Base-by-base conservation (phyloP, 2,329 filamentous ascomycete genomes). In the Exophiala calicioides region DNA sequence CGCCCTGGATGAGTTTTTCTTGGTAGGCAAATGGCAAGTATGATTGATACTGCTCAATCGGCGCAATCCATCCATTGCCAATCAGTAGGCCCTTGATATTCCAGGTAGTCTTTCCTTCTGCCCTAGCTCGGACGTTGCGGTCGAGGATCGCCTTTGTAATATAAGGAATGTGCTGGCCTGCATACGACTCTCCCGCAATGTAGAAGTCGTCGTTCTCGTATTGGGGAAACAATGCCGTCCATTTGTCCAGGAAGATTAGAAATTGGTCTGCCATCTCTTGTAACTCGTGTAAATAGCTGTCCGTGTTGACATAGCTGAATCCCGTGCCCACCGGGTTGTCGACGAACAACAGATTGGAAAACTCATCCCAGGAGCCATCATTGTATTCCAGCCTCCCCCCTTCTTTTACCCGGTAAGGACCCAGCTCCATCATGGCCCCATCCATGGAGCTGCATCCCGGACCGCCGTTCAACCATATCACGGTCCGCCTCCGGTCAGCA, bases 361-460 rank as follows among this genome's bases (percentile, higher is more conserved):
- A 98, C 72, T 98, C 91, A 68, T 95, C 86, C 94, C 94, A 98
- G 1, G 90, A 90, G n/a, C 93, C 93, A 44, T 94, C 85, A 66
- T 96, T 96, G 65, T 88, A 83, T 47, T 75, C 75, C 47, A 98
- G 72, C 61, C 84, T 76, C 69, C 78, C 69, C 23, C 86, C 80
- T 57, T 91, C 80, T 62, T 86, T 85, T 47, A 98, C 72, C 56
- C 93, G 78, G 67, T 96, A 98, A 2, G 93, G 93, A 0, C 93
- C 93, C 55, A 98, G 81, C 68, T 98, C 93, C 83, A 97, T 97
- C 75, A 97, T 69, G 2, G 89, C 90, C 58, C 91, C 93, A 67
- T 98, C 94, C 77, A 96, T 90, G 20, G 91, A 97, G 68, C 90
- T 96, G 69, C 93, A 98, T 20, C 94, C 93, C 1, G 93, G 93